Percentiles rank a stretch among this genome's conserved stretches.
Conservation (phyloP, 2,329 filamentous ascomycete genomes). For the Atkinsonella texensis region DNA sequence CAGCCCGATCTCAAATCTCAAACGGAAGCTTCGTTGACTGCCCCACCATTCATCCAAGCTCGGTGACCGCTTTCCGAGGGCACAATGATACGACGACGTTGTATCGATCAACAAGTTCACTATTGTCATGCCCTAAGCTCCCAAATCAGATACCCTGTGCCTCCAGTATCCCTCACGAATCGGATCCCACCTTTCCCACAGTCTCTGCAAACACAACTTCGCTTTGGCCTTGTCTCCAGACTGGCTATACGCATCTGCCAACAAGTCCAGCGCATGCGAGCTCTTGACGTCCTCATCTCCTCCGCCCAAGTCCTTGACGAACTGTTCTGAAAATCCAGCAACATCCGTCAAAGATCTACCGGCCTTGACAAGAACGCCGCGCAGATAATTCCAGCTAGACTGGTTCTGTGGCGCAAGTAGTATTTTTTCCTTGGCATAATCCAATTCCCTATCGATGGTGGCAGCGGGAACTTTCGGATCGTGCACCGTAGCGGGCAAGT, state of each 20-base stretch:
- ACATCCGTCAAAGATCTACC: constrained; percentile 35
- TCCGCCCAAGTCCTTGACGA: constrained; percentile 35
- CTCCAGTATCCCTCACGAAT: constrained; percentile 90
- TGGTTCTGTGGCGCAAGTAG: constrained; percentile 80
- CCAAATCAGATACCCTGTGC: constrained; percentile 28
- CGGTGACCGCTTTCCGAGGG: too few relatives aligned
- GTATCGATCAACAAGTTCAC: background rate
- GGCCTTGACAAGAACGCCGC: constrained; percentile 60
- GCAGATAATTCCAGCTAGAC: constrained; percentile 85
- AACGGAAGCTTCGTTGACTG: background rate
- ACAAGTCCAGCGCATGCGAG: constrained; percentile 56
- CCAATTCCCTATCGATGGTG: constrained; percentile 62
- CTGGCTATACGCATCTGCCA: constrained; percentile 56
- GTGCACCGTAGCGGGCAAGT: constrained; percentile 34
- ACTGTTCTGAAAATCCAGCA: constrained; percentile 37
- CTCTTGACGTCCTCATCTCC: constrained; percentile 42
- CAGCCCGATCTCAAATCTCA: background rate
- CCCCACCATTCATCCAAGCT: too few relatives aligned
- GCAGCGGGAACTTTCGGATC: constrained; percentile 47
- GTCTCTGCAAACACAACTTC: constrained; percentile 54
- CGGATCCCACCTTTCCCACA: constrained; percentile 82
- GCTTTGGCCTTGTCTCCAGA: constrained; percentile 49
- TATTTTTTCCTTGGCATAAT: constrained; percentile 63
- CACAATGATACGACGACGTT: background rate
- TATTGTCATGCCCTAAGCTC: background rate